These are phyloP conservation scores for Paramecium sexaurelia DNA, from an alignment of 73 alveolate genomes.

Conservation along the genomic window DNA sequence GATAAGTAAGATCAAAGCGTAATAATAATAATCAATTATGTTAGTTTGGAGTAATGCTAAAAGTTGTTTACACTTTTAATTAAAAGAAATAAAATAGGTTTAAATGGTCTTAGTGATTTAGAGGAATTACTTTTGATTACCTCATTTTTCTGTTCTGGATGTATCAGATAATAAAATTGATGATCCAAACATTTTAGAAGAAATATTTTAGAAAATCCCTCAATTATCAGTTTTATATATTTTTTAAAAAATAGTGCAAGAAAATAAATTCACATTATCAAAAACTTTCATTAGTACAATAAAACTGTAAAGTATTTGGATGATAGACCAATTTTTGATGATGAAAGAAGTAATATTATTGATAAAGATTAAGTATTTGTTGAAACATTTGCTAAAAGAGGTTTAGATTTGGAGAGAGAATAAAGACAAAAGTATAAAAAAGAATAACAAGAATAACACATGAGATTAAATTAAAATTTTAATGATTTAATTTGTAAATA, in stretches of 20 bases:
- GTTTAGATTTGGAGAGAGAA: slow-evolving; percentile 93
- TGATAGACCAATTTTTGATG: slow-evolving; percentile 93
- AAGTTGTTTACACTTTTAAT: slow-evolving; percentile 81
- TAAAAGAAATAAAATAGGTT: slow-evolving; percentile 93
- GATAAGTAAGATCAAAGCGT: slow-evolving; percentile 83
- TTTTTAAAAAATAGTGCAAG: slow-evolving; percentile 90
- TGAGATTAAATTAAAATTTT: slow-evolving; percentile 81
- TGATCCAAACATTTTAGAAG: slow-evolving; percentile 71
- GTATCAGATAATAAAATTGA: slow-evolving; percentile 91
- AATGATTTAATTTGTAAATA: slow-evolving; percentile 76
- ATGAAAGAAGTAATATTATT: slow-evolving; percentile 75
- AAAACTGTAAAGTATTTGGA: slow-evolving; percentile 90
- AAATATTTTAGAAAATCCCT: slow-evolving; percentile 90
- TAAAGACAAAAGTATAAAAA: slow-evolving; percentile 90
- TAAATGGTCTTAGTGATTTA: slow-evolving; percentile 80
- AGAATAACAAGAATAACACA: slow-evolving; percentile 92
- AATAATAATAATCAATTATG: background rate
- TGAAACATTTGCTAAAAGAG: slow-evolving; percentile 97
- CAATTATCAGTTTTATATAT: slow-evolving; percentile 92
- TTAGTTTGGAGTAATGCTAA: slow-evolving; percentile 40
- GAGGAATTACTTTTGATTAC: slow-evolving; percentile 85
- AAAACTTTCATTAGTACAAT: slow-evolving; percentile 89
- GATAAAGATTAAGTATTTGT: slow-evolving; percentile 77
- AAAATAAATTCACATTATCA: slow-evolving; percentile 89
- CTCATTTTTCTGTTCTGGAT: slow-evolving; percentile 89